Conservation (phyloP, 805 yeast species). For the Kuraishia molischiana region DNA sequence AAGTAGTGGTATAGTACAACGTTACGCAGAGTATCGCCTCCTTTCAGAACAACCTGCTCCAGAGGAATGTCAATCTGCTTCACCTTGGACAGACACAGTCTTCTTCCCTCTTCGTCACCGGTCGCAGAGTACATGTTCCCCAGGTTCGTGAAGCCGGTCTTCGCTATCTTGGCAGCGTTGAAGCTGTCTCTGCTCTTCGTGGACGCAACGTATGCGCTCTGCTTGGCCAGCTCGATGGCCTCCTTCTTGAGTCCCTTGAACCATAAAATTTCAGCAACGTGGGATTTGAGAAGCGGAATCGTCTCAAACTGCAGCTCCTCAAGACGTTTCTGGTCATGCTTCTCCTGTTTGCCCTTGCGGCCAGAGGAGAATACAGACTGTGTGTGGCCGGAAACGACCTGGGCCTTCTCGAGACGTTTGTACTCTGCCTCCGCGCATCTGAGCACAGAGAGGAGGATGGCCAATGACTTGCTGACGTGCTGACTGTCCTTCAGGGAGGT, state of each 20-base stretch:
- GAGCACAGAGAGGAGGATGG: slow-evolving; percentile 23
- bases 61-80: slow-evolving; percentile 20
- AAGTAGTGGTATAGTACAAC: slow-evolving; percentile 22
- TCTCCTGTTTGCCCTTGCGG: slow-evolving; percentile 1
- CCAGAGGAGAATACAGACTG: slow-evolving; percentile 1
- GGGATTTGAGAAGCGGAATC: slow-evolving; percentile 28
- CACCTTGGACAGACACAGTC: slow-evolving; percentile 15
- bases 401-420: slow-evolving; percentile 7
- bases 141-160: slow-evolving; percentile 25
- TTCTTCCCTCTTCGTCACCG: slow-evolving; percentile 17
- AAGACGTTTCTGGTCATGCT: slow-evolving; percentile 11
- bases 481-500: slow-evolving; percentile 12
- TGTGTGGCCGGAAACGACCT: slow-evolving; percentile 5
- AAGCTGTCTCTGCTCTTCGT: slow-evolving; percentile 19
- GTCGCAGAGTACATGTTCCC: slow-evolving; percentile 19
- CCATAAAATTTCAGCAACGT: slow-evolving; percentile 33
- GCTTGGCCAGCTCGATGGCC: slow-evolving; percentile 31
- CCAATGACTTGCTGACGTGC: slow-evolving; percentile 18
- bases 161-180: slow-evolving; percentile 27
- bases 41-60: slow-evolving; percentile 11
- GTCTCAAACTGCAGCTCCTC: slow-evolving; percentile 16
- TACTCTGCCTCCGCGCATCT: slow-evolving; percentile 19
- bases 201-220: slow-evolving; percentile 23
- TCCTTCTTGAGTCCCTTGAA: slow-evolving; percentile 18
- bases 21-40: slow-evolving; percentile 15